Conservation (phyloP, 225 moss, liverwort and hornwort genomes). For the Pleurozium schreberi region DNA sequence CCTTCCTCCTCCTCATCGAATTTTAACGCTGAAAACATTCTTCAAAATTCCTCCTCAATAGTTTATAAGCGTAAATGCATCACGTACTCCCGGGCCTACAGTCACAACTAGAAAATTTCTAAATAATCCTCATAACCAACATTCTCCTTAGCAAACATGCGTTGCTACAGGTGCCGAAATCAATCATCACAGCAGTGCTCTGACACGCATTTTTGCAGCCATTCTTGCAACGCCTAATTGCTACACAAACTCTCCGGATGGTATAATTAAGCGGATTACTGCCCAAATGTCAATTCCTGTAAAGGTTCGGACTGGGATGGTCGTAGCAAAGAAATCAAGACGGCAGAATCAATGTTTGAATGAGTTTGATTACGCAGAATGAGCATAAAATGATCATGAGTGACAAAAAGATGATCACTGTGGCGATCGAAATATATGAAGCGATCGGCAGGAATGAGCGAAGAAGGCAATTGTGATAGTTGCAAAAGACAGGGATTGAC, state of each 20-base stretch:
- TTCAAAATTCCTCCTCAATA: neutral
- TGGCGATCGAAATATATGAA: neutral
- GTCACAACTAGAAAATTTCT: neutral
- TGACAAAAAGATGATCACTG: neutral
- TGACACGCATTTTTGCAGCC: neutral
- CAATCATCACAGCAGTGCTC: neutral
- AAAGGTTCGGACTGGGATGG: neutral
- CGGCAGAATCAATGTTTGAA: neutral
- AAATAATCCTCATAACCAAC: neutral
- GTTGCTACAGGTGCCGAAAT: neutral
- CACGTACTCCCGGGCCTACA: neutral
- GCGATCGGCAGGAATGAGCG: neutral
- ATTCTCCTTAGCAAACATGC: too few species aligned
- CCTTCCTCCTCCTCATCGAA: conserved; percentile 25
- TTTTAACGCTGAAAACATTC: conserved; percentile 24
- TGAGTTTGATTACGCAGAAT: neutral
- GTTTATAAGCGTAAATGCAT: neutral
- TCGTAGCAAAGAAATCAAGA: neutral
- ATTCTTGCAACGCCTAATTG: neutral
- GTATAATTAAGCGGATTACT: neutral
- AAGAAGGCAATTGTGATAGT: neutral
- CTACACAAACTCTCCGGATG: neutral
- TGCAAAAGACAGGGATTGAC: neutral
- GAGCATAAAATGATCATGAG: neutral
- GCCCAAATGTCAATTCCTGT: too few species aligned